A percentile compares a stretch with the other conserved stretches of the same genome.
phyloP scores from a whole-genome alignment of 768 basidiomycete genomes.

The Lactarius trivialis region DNA sequence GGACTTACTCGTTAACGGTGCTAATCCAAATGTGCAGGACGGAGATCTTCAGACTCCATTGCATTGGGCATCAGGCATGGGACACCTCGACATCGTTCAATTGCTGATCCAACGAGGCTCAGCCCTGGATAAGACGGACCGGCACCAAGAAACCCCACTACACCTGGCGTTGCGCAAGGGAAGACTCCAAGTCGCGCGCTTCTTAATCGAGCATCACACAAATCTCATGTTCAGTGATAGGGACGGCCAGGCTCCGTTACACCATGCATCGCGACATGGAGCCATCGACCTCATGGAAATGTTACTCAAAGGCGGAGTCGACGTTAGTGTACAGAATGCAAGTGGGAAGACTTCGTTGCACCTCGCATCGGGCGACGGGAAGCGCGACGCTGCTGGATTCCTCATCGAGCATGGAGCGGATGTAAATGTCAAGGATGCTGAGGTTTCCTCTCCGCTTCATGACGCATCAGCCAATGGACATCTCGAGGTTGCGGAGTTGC shows the following conservation, averaged over 20 bases:
- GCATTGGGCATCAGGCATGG: background rate
- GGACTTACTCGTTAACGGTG: background rate
- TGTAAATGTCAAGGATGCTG: background rate
- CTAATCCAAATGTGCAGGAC: background rate
- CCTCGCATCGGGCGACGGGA: background rate
- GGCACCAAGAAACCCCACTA: background rate
- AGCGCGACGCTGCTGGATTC: background rate
- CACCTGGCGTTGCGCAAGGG: accelerated
- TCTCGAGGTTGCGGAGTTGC: background rate
- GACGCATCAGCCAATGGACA: background rate
- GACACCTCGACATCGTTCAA: background rate
- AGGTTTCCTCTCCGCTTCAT: background rate
- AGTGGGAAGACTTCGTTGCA: background rate
- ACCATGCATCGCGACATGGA: background rate
- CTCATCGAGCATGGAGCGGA: background rate
- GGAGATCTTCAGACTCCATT: background rate
- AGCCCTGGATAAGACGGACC: background rate
- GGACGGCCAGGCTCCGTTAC: background rate
- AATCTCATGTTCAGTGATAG: background rate
- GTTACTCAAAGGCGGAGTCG: background rate
- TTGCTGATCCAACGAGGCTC: background rate
- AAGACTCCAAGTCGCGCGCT: background rate
- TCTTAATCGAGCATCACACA: background rate
- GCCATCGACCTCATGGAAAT: background rate
- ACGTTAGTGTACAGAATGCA: background rate